Conservation (phyloP, 23 red algal species). For the Gracilariopsis chorda region DNA sequence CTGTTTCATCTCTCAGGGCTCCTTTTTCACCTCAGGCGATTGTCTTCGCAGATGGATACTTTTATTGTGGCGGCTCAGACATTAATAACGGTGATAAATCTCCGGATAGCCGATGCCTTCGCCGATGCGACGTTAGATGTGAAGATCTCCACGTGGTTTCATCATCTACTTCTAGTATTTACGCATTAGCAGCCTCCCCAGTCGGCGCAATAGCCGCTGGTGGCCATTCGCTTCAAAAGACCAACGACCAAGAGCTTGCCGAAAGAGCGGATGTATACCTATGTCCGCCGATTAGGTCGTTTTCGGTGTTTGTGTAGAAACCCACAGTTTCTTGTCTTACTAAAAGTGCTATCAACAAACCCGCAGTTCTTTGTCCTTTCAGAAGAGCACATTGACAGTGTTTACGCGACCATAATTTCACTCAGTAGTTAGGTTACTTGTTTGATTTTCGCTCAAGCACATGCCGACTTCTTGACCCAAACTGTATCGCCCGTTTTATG, state of each 20-base stretch:
- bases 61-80: constrained; percentile 54
- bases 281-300: constrained; percentile 38
- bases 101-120: neutral
- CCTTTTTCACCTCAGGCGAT: constrained; percentile 42
- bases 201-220: constrained; percentile 34
- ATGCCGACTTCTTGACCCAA: constrained; percentile 76
- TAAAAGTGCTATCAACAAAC: no score
- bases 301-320: constrained; percentile 27
- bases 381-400: no score
- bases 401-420: neutral
- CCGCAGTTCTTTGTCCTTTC: no score
- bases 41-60: constrained; percentile 14
- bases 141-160: neutral
- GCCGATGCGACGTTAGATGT: neutral
- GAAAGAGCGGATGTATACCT: constrained; percentile 58
- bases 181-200: neutral
- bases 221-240: constrained; percentile 11
- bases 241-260: neutral
- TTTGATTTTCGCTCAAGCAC: constrained; percentile 32
- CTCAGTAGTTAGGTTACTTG: neutral
- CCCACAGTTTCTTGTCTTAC: neutral
- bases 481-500: constrained; percentile 82
- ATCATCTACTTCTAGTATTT: constrained; percentile 30
- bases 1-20: neutral
- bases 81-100: neutral